These are phyloP conservation scores for Phytophthora megakarya DNA, from an alignment of 352 stramenopile genomes.

Conservation along the genomic window DNA sequence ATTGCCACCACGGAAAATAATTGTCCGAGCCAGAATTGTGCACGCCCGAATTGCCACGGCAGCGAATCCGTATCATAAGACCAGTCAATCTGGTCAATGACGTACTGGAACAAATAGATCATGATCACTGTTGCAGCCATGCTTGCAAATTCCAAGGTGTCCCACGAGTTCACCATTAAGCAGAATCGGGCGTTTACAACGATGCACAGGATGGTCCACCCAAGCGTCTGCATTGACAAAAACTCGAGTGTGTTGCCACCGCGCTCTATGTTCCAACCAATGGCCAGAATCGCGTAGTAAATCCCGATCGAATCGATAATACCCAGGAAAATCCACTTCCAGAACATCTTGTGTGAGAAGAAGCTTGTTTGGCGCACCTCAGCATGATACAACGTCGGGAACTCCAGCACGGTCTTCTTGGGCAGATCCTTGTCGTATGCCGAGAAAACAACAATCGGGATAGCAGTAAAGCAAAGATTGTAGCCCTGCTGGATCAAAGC, in stretches of 20 bases:
- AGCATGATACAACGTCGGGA: slow-evolving; percentile 72
- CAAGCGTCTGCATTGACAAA: slow-evolving; percentile 65
- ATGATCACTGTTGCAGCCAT: slow-evolving; percentile 60
- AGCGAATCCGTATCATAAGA: slow-evolving; percentile 81
- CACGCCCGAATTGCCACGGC: slow-evolving; percentile 71
- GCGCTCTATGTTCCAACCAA: slow-evolving; percentile 64
- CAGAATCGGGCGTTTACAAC: slow-evolving; percentile 81
- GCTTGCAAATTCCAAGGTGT: slow-evolving; percentile 58
- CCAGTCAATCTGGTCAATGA: slow-evolving; percentile 72
- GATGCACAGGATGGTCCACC: slow-evolving; percentile 80
- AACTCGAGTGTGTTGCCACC: slow-evolving; percentile 60
- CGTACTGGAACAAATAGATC: slow-evolving; percentile 72
- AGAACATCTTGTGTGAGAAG: slow-evolving; percentile 86
- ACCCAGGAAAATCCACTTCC: slow-evolving; percentile 81
- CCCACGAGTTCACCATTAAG: slow-evolving; percentile 84
- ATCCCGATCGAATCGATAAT: slow-evolving; percentile 83
- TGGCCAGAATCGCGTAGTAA: slow-evolving; percentile 61
- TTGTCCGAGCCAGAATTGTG: slow-evolving; percentile 79
- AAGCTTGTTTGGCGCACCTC: slow-evolving; percentile 56
- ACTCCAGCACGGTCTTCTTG: slow-evolving; percentile 64
- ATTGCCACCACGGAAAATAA: slow-evolving; percentile 71
- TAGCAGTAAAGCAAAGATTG: slow-evolving; percentile 95
- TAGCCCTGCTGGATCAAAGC: slow-evolving; percentile 90
- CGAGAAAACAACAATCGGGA: slow-evolving; percentile 91
- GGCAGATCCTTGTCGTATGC: slow-evolving; percentile 84